phyloP scores from a whole-genome alignment of 352 stramenopile genomes.

The Pythium chondricola region DNA sequence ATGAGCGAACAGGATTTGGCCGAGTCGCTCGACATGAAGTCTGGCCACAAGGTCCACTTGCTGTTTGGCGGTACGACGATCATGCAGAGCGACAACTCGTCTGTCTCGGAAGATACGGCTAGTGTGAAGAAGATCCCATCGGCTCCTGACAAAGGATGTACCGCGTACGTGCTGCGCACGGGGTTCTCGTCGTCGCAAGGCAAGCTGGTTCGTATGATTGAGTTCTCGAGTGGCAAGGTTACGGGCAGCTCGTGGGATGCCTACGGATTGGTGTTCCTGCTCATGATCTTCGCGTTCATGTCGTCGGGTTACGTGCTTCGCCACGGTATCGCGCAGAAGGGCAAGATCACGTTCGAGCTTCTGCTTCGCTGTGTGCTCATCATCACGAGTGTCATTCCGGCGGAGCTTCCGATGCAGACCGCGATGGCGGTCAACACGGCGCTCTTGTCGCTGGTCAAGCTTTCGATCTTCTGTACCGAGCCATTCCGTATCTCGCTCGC shows the following conservation, averaged over 20 bases:
- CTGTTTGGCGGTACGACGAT: slow-evolving; percentile 92
- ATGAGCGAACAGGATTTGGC: slow-evolving; percentile 70
- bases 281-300: slow-evolving; percentile 96
- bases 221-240: slow-evolving; percentile 96
- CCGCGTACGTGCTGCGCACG: slow-evolving; percentile 94
- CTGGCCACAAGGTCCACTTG: slow-evolving; percentile 84
- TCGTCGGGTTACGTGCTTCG: slow-evolving; percentile 93
- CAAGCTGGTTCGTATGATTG: slow-evolving; percentile 97
- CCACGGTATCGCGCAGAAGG: slow-evolving; percentile 80
- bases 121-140: slow-evolving; percentile 45
- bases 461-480: slow-evolving; percentile 97
- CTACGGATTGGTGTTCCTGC: slow-evolving; percentile 92
- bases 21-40: slow-evolving; percentile 82
- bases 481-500: slow-evolving; percentile 97
- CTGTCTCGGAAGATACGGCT: slow-evolving; percentile 12
- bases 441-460: slow-evolving; percentile 92
- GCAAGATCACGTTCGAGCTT: slow-evolving; percentile 94
- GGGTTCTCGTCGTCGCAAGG: slow-evolving; percentile 98
- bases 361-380: slow-evolving; percentile 98
- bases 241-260: slow-evolving; percentile 94
- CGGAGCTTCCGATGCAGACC: slow-evolving; percentile 98
- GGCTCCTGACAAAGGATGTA: slow-evolving; percentile 88
- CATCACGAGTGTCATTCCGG: slow-evolving; percentile 97
- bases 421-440: slow-evolving; percentile 96
- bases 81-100: slow-evolving; percentile 72